Base-by-base conservation (phyloP, 371 early-diverging fungal genomes). In the Rhizopus sp. region DNA sequence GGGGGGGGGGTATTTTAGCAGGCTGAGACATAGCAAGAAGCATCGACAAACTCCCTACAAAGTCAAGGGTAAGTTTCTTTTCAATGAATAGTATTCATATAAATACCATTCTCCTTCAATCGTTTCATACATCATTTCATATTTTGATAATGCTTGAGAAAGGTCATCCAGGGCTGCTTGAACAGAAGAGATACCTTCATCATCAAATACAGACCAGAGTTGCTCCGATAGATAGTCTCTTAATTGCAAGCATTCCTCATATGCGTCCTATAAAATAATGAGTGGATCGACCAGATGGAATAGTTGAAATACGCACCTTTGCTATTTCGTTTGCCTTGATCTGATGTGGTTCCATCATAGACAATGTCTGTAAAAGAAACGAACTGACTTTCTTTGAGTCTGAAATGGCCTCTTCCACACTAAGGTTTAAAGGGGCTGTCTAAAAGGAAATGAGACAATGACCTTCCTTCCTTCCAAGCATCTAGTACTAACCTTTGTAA, bases 181-280 rank as follows among this genome's bases (percentile, higher is more conserved):
- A 17, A 75, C 39, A 35, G 66, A 50, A 12, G 61, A 55, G 15
- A 75, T 64, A 8, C 54, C 57, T 10, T 78, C 79, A 16, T 57
- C 55, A 35, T 78, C 79, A 7, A 59, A 53, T 5, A 63, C 69
- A 9, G 67, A 59, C 79, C 79, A 78, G 29, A 78, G 60, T 32
- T 73, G 68, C 35, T 78, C 79, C 10, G 73, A 67, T 7, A 78
- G 68, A 48, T 62, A 70, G 3, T 75, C 75, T 31, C 57, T 68
- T 16, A 75, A 40, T 17, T 72, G 62, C 7, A 69, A 17, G 30
- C 79, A 78, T 53, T 73, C 76, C 10, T 55, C 35, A 38, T 78
- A 75, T 4, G 72, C 59, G 34, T 78, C 79, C 75, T 75, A 44
- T n/a, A 5, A 49, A 33, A 49, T 4, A 7, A 17, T n/a, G 7